Conservation (phyloP, 441 rosid species). For the Arabidopsis hybrid region DNA sequence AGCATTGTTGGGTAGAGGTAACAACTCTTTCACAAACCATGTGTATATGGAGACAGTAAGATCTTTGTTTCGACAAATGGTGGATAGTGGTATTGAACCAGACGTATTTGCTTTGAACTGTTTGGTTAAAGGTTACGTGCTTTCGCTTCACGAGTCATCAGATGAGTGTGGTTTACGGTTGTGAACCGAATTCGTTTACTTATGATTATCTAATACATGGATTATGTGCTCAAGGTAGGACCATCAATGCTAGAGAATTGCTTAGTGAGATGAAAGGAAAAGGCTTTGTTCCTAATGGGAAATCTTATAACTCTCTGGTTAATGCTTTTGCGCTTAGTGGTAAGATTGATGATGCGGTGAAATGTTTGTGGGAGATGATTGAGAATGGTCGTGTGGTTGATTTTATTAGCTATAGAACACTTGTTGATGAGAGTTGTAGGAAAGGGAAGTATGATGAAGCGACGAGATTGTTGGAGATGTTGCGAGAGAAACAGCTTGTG, state of each 20-base stretch:
- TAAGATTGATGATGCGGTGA: constrained; percentile 66
- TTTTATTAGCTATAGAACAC: constrained; percentile 73
- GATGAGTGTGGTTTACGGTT: constrained; percentile 74
- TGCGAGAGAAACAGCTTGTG: constrained; percentile 63
- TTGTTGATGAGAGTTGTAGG: constrained; percentile 84
- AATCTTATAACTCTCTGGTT: constrained; percentile 81
- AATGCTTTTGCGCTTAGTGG: constrained; percentile 83
- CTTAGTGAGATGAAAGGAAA: constrained; percentile 76
- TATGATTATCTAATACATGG: constrained; percentile 91
- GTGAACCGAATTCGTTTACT: constrained; percentile 78
- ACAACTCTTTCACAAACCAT: constrained; percentile 72
- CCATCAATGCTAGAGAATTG: constrained; percentile 76
- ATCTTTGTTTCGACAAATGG: constrained; percentile 85
- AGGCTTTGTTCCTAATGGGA: constrained; percentile 75
- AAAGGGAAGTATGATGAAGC: constrained; percentile 63
- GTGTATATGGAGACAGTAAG: constrained; percentile 86
- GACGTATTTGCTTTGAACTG: constrained; percentile 82
- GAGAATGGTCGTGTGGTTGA: constrained; percentile 62
- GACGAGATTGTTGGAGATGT: constrained; percentile 58
- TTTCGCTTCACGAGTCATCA: constrained; percentile 93
- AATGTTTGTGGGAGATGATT: constrained; percentile 81
- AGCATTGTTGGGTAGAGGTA: constrained; percentile 80
- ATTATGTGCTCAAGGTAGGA: constrained; percentile 84
- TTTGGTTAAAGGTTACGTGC: constrained; percentile 87
- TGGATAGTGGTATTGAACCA: constrained; percentile 79